Evolutionary conservation across 1,284 basidiomycete genomes (phyloP), one percentile per base, ranked within the genome.

Genomic region (Ceratobasidium papillatum): DNA sequence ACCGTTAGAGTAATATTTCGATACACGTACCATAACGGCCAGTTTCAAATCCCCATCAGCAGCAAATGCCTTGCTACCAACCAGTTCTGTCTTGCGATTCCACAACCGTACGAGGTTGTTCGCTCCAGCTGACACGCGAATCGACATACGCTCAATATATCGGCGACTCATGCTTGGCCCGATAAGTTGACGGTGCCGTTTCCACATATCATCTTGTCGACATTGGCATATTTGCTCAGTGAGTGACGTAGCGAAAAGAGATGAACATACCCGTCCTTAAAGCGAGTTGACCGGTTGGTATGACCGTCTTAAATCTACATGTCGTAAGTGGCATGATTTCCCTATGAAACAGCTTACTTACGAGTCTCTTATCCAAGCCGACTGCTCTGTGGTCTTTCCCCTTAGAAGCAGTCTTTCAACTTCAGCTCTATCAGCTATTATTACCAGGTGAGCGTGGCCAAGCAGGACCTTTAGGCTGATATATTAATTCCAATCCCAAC

Each of bases 101-200:
- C 68, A 72, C 14, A 72, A 30, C 3, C 45, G 41, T 14, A 61
- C 68, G 3, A 72, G 68, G 12, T 36, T 45, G 3, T 25, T 61
- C 30, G 68, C 68, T 30, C 19, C 56, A 2, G 25, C 68, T 1
- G 56, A 45, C 19, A 61, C 41, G 22, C 34, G 68, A n/a, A 30
- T 38, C 3, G 54, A 56, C 68, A 72, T 72, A 3, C 27, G 54
- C 17, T 43, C n/a, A 19, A 72, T 43, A 22, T 49, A 72, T 14
- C 56, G 54, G n/a, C 45, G 54, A 30, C 56, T 72, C 68, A 72
- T 72, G 22, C 41, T 61, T 7, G 68, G 68, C 2, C 56, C 68
- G 17, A 43, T n/a, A 11, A 72, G 19, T 14, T 56, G 68, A 22
- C 68, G 68, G 32, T 72, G 68, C 17, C 56, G 38, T 45, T 72